Evolutionary conservation across 208 protist genomes (phyloP), one percentile per base, ranked within the genome.

Genomic region (Naegleria fowleri): DNA sequence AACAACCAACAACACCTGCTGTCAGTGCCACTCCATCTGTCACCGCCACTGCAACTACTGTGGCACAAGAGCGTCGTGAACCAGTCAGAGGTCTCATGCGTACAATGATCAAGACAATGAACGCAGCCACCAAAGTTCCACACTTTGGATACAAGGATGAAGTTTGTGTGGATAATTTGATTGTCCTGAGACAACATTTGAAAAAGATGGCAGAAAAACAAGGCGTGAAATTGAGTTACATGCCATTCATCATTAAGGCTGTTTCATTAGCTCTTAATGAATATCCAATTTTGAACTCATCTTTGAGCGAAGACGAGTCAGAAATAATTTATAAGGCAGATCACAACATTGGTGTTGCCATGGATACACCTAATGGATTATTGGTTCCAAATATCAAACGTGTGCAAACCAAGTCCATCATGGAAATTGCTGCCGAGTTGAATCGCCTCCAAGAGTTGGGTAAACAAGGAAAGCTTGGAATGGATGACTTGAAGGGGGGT

Each of bases 271-370:
- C 98, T 3, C 93, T 99, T 87, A 88, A 90, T 43, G 83, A 95
- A 90, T 96, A 96, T 90, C 97, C 97, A 19, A 92, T 97, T 52
- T 92, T 99, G 87, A 99, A 99, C 92, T 91, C 94, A 13, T 92
- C 94, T 90, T 91, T 97, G 67, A 94, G 93, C 38, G 90, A 90
- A 51, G 95, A 96, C 52, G 93, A 93, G 91, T 93, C 94, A 55
- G 92, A 92, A 86, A 51, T 98, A 67, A 95, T 95, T 52, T 93
- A 96, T 85, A 98, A 97, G 93, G 94, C 92, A 58, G 75, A 93
- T 15, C 98, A 99, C 94, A 98, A 99, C 93, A 98, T 99, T 91
- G 96, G 97, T 86, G 94, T 99, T 36, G 98, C 98, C 13, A 98
- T 99, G 94, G 97, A 99, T 94, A 98, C 97, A 1, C 96, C 97